Evolutionary conservation across 1,284 basidiomycete species (phyloP), one percentile per base, ranked within the genome.

Genomic region (Boletus semigastroideus): DNA sequence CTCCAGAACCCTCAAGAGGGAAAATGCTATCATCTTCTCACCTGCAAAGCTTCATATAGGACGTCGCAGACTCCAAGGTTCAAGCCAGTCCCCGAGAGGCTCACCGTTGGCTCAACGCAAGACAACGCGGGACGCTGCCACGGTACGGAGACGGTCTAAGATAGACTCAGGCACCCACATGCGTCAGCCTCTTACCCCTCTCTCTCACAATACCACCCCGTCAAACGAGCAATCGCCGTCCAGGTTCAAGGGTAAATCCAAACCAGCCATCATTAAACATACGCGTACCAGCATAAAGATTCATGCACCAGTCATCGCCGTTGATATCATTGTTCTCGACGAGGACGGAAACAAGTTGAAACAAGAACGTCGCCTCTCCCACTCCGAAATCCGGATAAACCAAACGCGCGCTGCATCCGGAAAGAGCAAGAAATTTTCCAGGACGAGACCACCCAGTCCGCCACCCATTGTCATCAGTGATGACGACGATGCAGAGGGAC

Each of bases 281-380:
- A 64, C 72, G 4, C 62, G 71, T 50, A 59, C 48, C 61, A 65
- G 53, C 40, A 59, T 66, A 36, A 77, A 76, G 54, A 67, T 71
- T 14, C 69, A 71, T 37, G 72, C 75, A 5, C 77, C 80, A 1
- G 71, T 78, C 19, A 73, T 87, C 12, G 73, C 84, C 45, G 74
- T 89, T 42, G 85, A 90, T 37, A 89, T 90, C 42, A 71, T 83
- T 34, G 69, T 86, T 38, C 53, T 88, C 25, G 86, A 89, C 60
- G 73, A 78, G 20, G 63, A 72, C 38, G 87, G 86, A 11, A 73
- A 69, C 48, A 78, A 72, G 36, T 54, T 88, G 43, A 78, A 76
- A 53, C 76, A 80, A 61, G 86, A 89, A 37, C 67, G 72, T 51
- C 71, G 83, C 45, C 66, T 78, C 11, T 77, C 78, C 8, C 67